Conservation (phyloP, 1,139 yeast genomes). For the Zhuliangozyma blackwelliae region DNA sequence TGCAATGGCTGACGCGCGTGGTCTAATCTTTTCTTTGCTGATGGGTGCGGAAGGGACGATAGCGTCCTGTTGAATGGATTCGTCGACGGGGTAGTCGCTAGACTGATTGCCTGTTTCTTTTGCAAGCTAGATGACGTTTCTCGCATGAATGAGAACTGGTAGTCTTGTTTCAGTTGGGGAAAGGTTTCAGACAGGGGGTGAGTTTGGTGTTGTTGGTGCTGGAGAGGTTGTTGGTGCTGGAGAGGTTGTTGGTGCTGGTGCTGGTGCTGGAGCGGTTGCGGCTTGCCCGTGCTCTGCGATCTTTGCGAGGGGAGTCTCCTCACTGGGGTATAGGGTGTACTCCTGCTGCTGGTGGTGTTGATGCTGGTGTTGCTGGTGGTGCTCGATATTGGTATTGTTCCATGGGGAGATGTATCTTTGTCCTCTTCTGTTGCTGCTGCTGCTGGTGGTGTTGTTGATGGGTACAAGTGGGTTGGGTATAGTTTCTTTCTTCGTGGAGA, state of each 20-base stretch:
- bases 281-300: constrained; percentile 5
- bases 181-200: constrained; percentile 13
- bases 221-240: background rate
- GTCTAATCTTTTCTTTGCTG: constrained; percentile 16
- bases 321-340: constrained; percentile 9
- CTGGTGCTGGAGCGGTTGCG: background rate
- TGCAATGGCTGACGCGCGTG: constrained; percentile 15
- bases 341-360: constrained; percentile 19
- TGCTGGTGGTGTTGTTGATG: constrained; percentile 5
- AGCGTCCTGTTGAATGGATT: constrained; percentile 3
- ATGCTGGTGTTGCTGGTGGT: constrained; percentile 1
- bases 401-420: background rate
- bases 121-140: constrained; percentile 34
- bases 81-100: too few species aligned
- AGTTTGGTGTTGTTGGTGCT: constrained; percentile 10
- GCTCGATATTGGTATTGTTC: constrained; percentile 7
- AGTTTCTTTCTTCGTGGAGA: constrained; percentile 19
- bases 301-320: constrained; percentile 1
- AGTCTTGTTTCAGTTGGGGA: constrained; percentile 10
- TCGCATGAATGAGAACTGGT: constrained; percentile 33
- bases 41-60: constrained; percentile 4
- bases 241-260: constrained; percentile 3
- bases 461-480: constrained; percentile 21
- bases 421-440: background rate
- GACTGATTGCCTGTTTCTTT: constrained; percentile 14